Conservation (phyloP, 176 grass and related monocot species). For the Carex scoparia region DNA sequence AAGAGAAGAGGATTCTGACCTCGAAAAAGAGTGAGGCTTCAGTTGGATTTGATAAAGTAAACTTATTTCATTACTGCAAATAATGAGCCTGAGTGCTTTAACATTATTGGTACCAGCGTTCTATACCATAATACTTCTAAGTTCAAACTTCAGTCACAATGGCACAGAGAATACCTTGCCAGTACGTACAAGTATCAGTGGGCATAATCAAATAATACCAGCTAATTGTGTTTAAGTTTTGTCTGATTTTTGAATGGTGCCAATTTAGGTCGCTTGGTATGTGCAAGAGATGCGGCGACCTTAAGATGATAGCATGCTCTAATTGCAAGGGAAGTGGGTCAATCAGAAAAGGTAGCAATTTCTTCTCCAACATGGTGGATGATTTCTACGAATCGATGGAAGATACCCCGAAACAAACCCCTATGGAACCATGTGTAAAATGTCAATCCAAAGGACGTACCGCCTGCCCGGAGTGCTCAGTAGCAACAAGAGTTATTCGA, state of each 20-base stretch:
- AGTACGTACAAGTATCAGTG: not conserved
- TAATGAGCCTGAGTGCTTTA: not conserved
- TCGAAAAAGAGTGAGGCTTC: not conserved
- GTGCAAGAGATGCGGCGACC: conserved; percentile 79
- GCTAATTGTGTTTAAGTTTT: not conserved
- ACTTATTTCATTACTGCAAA: not conserved
- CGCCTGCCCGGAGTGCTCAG: conserved; percentile 57
- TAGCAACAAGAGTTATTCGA: conserved; percentile 9
- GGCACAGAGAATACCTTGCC: not conserved
- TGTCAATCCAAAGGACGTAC: conserved; percentile 65
- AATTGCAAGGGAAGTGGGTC: conserved; percentile 56
- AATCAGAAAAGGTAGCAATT: conserved; percentile 49
- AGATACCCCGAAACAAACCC: conserved; percentile 33
- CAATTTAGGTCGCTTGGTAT: conserved; percentile 66
- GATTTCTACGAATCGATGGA: conserved; percentile 67
- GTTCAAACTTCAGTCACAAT: not conserved
- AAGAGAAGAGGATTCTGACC: not conserved
- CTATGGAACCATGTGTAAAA: conserved; percentile 49
- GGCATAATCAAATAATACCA: not conserved
- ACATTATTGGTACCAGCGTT: not conserved
- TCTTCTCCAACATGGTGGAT: conserved; percentile 49
- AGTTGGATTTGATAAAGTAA: not conserved
- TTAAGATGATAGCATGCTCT: conserved; percentile 70
- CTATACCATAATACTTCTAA: not conserved
- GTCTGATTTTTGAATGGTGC: conserved; percentile 4